Conservation (phyloP, 2,329 filamentous ascomycete species). For the Diaporthe aspalathi region DNA sequence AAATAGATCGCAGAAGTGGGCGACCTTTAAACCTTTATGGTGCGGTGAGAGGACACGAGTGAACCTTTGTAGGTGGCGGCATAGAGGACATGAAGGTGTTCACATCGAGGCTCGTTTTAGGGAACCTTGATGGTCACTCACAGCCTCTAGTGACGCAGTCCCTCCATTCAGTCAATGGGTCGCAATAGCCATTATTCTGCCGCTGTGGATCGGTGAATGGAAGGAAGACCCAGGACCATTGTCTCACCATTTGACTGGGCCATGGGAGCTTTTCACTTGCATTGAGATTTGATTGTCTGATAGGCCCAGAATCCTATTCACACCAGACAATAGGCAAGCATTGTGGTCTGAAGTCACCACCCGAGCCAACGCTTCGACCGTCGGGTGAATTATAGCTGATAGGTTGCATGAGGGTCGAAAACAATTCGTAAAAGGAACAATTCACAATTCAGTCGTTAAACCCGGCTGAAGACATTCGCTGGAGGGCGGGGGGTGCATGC, state of each 20-base stretch:
- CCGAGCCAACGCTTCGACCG: not conserved
- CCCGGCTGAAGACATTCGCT: not conserved
- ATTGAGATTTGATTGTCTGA: not conserved
- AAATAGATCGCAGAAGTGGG: not conserved
- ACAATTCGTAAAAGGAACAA: not conserved
- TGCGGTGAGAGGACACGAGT: not conserved
- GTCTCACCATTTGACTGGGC: not conserved
- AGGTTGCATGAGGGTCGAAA: not conserved
- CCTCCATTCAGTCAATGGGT: slow-evolving; percentile 9
- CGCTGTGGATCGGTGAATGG: not conserved
- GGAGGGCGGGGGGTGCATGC: not conserved
- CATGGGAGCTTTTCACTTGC: not conserved
- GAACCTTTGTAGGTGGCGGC: slow-evolving; percentile 4
- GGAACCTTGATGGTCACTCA: slow-evolving; percentile 38
- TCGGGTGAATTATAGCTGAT: no score
- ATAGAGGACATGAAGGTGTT: slow-evolving; percentile 24
- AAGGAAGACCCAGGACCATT: slow-evolving; percentile 9
- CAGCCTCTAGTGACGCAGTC: slow-evolving; percentile 12
- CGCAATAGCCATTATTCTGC: not conserved
- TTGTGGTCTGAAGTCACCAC: not conserved
- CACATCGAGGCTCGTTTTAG: not conserved
- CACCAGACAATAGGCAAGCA: not conserved
- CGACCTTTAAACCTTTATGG: not conserved
- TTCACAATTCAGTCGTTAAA: not conserved
- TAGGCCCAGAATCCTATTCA: not conserved